These are phyloP conservation scores for Xanthoconium stramineum DNA, from an alignment of 768 basidiomycete genomes.

Conservation along the genomic window DNA sequence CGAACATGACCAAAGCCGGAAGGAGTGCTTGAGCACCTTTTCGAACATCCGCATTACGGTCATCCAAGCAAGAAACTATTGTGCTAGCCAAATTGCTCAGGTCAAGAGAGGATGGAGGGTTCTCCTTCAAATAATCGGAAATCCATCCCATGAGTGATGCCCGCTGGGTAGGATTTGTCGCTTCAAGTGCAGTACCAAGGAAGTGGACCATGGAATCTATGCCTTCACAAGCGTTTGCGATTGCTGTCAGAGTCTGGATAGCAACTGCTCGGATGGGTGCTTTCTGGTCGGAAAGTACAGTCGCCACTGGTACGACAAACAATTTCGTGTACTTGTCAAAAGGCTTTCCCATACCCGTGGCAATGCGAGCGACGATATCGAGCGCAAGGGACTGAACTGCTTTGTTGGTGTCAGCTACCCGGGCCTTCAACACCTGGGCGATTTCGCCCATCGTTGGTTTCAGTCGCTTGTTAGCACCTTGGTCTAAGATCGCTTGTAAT, in stretches of 20 bases:
- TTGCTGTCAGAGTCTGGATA: conserved; percentile 73
- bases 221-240: conserved; percentile 80
- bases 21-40: conserved; percentile 86
- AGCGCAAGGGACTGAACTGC: conserved; percentile 87
- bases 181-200: conserved; percentile 77
- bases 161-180: conserved; percentile 83
- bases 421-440: conserved; percentile 79
- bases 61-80: conserved; percentile 79
- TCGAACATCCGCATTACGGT: conserved; percentile 86
- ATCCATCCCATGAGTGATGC: conserved; percentile 78
- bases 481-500: conserved; percentile 80
- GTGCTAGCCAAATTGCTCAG: conserved; percentile 63
- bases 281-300: conserved; percentile 92
- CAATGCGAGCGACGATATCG: conserved; percentile 86
- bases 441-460: conserved; percentile 94
- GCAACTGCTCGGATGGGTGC: conserved; percentile 79
- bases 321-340: conserved; percentile 88
- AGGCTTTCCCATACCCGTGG: conserved; percentile 90
- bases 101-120: conserved; percentile 59
- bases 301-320: conserved; percentile 72
- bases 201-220: conserved; percentile 79
- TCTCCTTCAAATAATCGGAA: conserved; percentile 71
- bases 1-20: conserved; percentile 66
- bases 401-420: conserved; percentile 91
- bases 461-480: conserved; percentile 87